These are phyloP conservation scores for Hericium erinaceus DNA, from an alignment of 768 basidiomycete genomes.

Conservation along the genomic window DNA sequence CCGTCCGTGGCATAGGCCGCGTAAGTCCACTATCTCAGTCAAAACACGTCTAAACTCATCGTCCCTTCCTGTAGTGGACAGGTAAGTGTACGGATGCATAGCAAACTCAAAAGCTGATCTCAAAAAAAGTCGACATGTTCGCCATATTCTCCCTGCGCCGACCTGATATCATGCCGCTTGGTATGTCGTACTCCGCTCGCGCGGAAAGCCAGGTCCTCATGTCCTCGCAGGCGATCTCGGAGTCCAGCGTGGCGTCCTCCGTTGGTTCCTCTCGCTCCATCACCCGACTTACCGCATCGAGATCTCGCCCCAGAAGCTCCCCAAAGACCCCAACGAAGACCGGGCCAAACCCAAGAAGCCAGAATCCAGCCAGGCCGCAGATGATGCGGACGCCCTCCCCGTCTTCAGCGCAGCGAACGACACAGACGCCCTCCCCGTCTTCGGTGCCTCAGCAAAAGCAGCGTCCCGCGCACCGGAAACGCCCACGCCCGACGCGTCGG, in stretches of 20 bases:
- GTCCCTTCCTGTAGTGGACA: slow-evolving; percentile 42
- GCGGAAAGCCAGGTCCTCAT: background rate
- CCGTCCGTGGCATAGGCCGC: slow-evolving; percentile 71
- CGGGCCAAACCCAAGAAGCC: slow-evolving; percentile 3
- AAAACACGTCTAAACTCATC: background rate
- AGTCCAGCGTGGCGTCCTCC: slow-evolving; percentile 66
- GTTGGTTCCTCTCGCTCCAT: slow-evolving; percentile 64
- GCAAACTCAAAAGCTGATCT: background rate
- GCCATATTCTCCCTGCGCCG: slow-evolving; percentile 80
- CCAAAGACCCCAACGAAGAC: slow-evolving; percentile 11
- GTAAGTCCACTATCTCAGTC: slow-evolving; percentile 28
- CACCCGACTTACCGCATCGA: slow-evolving; percentile 38
- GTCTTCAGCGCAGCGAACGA: background rate
- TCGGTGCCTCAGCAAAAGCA: background rate
- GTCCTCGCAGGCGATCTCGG: slow-evolving; percentile 61
- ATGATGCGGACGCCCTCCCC: background rate
- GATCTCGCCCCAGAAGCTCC: slow-evolving; percentile 43
- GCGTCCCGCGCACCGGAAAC: background rate
- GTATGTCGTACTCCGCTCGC: slow-evolving; percentile 17
- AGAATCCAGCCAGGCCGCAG: slow-evolving; percentile 16
- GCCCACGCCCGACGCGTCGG: background rate
- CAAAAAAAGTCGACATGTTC: slow-evolving; percentile 77
- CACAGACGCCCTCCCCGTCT: background rate
- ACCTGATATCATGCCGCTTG: slow-evolving; percentile 68
- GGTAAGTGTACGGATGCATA: slow-evolving; percentile 28